Evolutionary conservation across 2,329 filamentous ascomycete species (phyloP).

Genomic region (Iodosphaeria phyllophila): DNA sequence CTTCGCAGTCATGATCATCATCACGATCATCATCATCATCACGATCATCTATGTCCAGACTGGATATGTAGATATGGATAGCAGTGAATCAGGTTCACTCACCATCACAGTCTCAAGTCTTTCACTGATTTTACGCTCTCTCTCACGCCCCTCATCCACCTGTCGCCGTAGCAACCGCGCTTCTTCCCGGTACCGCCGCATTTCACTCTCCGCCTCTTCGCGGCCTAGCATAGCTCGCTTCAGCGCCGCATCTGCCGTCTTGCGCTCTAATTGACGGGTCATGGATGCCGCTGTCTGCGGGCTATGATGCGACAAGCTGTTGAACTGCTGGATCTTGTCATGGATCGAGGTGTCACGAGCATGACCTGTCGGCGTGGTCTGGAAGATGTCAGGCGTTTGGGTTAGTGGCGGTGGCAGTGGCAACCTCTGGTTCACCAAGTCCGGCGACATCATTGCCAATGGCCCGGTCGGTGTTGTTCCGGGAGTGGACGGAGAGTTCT

Average conservation of each 20-base stretch:
- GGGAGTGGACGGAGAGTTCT: too few species aligned
- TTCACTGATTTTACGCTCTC: slow-evolving; percentile 48
- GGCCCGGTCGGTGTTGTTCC: too few species aligned
- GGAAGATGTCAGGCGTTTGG: too few species aligned
- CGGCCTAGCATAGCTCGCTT: slow-evolving; percentile 48
- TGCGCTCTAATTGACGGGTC: slow-evolving; percentile 43
- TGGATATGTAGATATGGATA: too few species aligned
- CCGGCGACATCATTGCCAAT: slow-evolving; percentile 11
- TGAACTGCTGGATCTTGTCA: slow-evolving; percentile 16
- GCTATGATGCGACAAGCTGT: slow-evolving; percentile 11
- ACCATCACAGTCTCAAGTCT: slow-evolving; percentile 53
- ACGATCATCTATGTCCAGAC: too few species aligned
- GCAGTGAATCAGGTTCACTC: too few species aligned
- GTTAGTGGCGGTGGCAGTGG: slow-evolving; percentile 6
- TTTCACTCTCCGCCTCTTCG: slow-evolving; percentile 54
- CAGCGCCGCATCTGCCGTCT: slow-evolving; percentile 44
- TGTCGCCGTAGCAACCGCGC: slow-evolving; percentile 32
- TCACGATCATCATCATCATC: too few species aligned
- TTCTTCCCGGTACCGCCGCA: slow-evolving; percentile 45
- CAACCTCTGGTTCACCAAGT: slow-evolving; percentile 13
- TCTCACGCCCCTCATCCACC: slow-evolving; percentile 43
- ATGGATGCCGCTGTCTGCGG: slow-evolving; percentile 7
- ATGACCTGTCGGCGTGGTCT: too few species aligned
- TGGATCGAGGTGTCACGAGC: slow-evolving; percentile 14
- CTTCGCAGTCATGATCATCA: too few species aligned